Conservation (phyloP, 2,329 filamentous ascomycete genomes). For the Fusarium xylarioides region DNA sequence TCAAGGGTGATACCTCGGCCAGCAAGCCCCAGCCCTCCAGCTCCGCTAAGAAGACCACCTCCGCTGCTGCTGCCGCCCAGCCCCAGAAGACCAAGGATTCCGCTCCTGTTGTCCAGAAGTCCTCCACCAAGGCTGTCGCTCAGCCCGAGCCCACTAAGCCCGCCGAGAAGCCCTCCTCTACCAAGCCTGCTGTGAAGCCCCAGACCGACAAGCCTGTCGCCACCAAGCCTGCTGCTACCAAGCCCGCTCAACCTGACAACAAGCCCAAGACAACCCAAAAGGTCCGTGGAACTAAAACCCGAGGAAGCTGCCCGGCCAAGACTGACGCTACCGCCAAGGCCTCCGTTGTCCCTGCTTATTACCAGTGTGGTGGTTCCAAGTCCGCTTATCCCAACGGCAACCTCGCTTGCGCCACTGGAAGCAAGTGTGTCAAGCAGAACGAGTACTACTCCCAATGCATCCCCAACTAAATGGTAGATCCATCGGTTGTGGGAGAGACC, state of each 20-base stretch:
- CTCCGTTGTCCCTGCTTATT: slow-evolving; percentile 25
- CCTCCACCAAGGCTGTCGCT: slow-evolving; percentile 9
- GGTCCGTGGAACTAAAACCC: slow-evolving; percentile 23
- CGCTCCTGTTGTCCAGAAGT: too few species aligned
- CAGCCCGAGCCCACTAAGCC: slow-evolving; percentile 13
- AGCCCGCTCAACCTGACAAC: slow-evolving; percentile 1
- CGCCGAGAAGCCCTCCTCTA: not conserved
- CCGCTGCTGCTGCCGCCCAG: slow-evolving; percentile 1
- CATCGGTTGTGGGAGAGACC: not conserved
- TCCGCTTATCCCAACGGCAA: slow-evolving; percentile 33
- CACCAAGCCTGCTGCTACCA: slow-evolving; percentile 9
- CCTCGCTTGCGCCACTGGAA: slow-evolving; percentile 34
- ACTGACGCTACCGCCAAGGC: slow-evolving; percentile 19
- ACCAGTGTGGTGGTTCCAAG: slow-evolving; percentile 38
- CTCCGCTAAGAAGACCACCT: not conserved
- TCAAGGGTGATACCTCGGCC: slow-evolving; percentile 20
- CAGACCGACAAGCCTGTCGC: not conserved
- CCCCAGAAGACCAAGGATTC: slow-evolving; percentile 22
- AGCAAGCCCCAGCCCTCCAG: slow-evolving; percentile 12
- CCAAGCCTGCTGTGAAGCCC: not conserved
- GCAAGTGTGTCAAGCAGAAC: slow-evolving; percentile 38
- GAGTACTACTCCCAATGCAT: slow-evolving; percentile 41
- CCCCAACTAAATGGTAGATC: slow-evolving; percentile 34
- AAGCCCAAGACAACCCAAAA: slow-evolving; percentile 18
- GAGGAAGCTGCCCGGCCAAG: slow-evolving; percentile 24